Evolutionary conservation across 176 grass and related monocot species (phyloP).

Genomic region (Cymbopogon citratus): DNA sequence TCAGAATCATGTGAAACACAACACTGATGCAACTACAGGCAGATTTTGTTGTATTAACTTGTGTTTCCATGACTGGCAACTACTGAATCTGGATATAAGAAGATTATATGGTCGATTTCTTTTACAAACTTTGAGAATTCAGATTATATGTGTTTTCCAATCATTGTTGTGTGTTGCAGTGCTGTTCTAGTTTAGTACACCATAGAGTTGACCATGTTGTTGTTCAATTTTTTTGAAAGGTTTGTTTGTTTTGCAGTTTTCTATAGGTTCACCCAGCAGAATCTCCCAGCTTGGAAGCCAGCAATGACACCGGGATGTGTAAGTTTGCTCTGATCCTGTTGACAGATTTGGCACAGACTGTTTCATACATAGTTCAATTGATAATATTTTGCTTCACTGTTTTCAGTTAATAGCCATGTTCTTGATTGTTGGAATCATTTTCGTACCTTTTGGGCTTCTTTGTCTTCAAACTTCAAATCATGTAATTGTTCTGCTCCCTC

Average conservation of each 20-base stretch:
- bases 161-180: neutral
- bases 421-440: constrained; percentile 64
- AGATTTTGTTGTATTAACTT: neutral
- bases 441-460: constrained; percentile 64
- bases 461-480: constrained; percentile 76
- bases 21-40: neutral
- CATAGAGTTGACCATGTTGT: constrained; percentile 1
- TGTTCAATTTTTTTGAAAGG: constrained; percentile 34
- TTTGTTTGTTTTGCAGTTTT: constrained; percentile 49
- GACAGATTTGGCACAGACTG: neutral
- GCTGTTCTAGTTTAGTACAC: neutral
- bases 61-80: neutral
- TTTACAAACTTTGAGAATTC: neutral
- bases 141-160: neutral
- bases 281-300: constrained; percentile 80
- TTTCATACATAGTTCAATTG: neutral
- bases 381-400: constrained; percentile 8
- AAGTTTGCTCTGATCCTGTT: constrained; percentile 24
- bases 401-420: constrained; percentile 76
- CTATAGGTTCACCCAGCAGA: constrained; percentile 87
- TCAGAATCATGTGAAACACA: neutral
- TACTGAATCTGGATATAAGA: neutral
- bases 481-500: constrained; percentile 42
- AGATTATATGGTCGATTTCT: neutral
- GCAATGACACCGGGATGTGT: constrained; percentile 77